Conservation (phyloP, 176 grass and related monocot species). For the Aegilops sharonensis region DNA sequence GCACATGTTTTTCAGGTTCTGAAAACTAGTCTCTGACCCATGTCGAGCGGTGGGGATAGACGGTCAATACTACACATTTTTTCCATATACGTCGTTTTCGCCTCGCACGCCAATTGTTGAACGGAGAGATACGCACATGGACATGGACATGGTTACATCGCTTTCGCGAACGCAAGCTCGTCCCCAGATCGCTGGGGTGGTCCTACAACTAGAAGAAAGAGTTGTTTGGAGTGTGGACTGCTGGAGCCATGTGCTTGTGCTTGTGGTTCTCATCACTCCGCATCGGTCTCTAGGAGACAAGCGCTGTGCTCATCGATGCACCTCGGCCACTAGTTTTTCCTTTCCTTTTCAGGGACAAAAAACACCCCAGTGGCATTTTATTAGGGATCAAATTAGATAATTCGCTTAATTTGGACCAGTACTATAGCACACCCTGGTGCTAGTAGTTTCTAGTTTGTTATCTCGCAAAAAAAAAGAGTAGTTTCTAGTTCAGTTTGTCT, state of each 20-base stretch:
- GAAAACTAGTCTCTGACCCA: not conserved
- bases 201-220: not conserved
- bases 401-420: too few species aligned
- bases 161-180: not conserved
- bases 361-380: not conserved
- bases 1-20: not conserved
- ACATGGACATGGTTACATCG: not conserved
- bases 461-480: too few species aligned
- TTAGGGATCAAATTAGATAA: too few species aligned
- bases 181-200: not conserved
- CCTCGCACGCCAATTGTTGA: not conserved
- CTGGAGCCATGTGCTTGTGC: not conserved
- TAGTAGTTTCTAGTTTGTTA: too few species aligned
- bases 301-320: not conserved
- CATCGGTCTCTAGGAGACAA: not conserved
- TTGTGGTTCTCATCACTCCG: slow-evolving; percentile 27
- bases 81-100: not conserved
- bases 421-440: not conserved
- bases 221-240: not conserved
- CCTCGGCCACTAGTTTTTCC: not conserved
- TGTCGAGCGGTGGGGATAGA: not conserved
- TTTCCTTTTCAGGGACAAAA: not conserved
- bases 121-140: not conserved
- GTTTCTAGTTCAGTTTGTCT: too few species aligned
- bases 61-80: not conserved